Conservation (phyloP, 768 basidiomycete species). For the Termitomyces sp. region DNA sequence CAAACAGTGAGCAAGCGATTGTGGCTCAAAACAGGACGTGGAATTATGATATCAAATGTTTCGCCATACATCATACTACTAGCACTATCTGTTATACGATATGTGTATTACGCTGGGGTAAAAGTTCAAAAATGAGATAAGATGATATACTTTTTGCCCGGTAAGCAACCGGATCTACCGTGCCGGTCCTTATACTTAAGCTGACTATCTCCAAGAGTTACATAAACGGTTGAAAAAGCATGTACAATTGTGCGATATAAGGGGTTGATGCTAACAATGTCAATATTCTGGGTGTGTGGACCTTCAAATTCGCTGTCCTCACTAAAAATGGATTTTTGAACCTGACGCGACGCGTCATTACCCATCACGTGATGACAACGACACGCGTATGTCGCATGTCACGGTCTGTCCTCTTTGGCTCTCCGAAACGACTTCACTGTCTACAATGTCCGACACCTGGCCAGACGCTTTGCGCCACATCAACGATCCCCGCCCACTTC, state of each 20-base stretch:
- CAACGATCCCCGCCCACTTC: not conserved
- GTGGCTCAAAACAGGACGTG: not conserved
- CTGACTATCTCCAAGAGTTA: not conserved
- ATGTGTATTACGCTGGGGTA: too few species aligned
- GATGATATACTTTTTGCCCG: too few species aligned
- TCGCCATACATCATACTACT: not conserved
- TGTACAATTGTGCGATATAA: not conserved
- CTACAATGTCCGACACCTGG: conserved; percentile 9
- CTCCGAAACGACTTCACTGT: not conserved
- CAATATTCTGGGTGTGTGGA: not conserved
- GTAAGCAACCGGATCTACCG: too few species aligned
- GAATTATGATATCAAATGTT: not conserved
- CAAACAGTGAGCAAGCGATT: not conserved
- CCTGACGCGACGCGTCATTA: conserved; percentile 1
- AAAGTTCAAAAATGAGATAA: not conserved
- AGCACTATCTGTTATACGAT: too few species aligned
- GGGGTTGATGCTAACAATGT: not conserved
- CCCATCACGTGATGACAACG: not conserved
- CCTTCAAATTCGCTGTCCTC: not conserved
- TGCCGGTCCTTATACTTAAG: too few species aligned
- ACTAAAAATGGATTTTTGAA: not conserved
- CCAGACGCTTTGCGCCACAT: conserved; percentile 13
- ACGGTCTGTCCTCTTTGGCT: not conserved
- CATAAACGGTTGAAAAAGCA: not conserved
- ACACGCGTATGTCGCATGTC: not conserved